These are phyloP conservation scores for Vaccinium vitisidaea DNA, from an alignment of 148 eudicot genomes.

Conservation along the genomic window DNA sequence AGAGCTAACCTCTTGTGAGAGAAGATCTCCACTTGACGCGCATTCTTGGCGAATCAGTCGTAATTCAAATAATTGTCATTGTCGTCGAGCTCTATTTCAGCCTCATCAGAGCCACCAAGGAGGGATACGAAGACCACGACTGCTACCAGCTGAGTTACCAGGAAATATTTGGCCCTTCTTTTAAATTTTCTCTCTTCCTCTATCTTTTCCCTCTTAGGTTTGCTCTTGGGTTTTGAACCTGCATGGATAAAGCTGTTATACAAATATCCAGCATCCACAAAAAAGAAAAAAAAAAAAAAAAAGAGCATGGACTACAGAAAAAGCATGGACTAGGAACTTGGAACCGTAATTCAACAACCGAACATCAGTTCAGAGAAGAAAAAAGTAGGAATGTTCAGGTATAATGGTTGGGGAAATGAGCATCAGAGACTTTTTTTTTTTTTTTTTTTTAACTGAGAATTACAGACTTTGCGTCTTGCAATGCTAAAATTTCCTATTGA, in stretches of 20 bases:
- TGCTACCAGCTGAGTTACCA: slow-evolving; percentile 67
- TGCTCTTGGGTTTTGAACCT: slow-evolving; percentile 79
- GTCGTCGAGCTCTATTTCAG: slow-evolving; percentile 56
- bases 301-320: not conserved
- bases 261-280: slow-evolving; percentile 5
- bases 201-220: slow-evolving; percentile 68
- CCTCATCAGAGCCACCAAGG: slow-evolving; percentile 58
- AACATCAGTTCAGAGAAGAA: slow-evolving; percentile 5
- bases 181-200: slow-evolving; percentile 83
- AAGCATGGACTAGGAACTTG: not conserved
- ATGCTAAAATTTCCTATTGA: not conserved
- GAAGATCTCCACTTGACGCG: not conserved
- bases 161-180: slow-evolving; percentile 76
- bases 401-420: not conserved
- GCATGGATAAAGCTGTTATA: not conserved
- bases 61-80: slow-evolving; percentile 47
- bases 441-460: too few species aligned
- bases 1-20: not conserved
- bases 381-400: not conserved
- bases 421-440: too few species aligned
- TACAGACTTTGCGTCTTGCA: not conserved
- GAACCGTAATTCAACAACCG: not conserved
- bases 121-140: slow-evolving; percentile 68
- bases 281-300: not conserved
- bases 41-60: slow-evolving; percentile 13